Base-by-base conservation (phyloP, 768 basidiomycete species). In the Stropharia rugosoannulata region DNA sequence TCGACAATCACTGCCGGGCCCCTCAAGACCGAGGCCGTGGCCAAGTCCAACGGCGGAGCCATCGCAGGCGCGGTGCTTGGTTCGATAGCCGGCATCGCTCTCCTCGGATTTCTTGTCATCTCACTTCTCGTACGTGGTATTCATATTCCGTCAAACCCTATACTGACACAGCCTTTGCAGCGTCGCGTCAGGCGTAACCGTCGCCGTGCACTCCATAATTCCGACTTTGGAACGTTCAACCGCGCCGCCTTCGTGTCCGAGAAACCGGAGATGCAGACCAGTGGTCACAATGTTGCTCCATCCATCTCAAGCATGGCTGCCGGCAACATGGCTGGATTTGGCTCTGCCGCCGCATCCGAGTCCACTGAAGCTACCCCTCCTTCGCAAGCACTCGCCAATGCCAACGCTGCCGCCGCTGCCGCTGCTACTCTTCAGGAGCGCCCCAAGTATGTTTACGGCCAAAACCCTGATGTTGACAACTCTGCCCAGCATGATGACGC, bases 21-120 rank as follows among this genome's bases (percentile, higher is more conserved):
- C 9, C 59, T 57, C 41, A 51, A 36, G 39, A 45, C 56, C 18
- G 46, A 59, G 15, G 54, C 54, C 11, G 54, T 57, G 9, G 59
- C 64, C 18, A 68, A 64, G 8, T 42, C 75, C 44, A 70, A 70
- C 44, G 70, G 75, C 13, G 80, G 78, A n/a, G 64, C 75, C 22
- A 66, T 81, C 45, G 73, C 77, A 10, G 80, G 76, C 19, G 75
- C 71, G 44, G 68, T 81, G 32, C 67, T 66, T 1, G 79, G 70
- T 19, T 55, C 71, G 32, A 69, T 73, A 4, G 53, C 70, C n/a
- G 62, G 75, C 51, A 61, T 73, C 48, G 71, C 73, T 37, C 41
- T 77, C 53, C 52, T 75, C 47, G 72, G 71, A 19, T 70, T 78
- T 48, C 54, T 79, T 55, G 42, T 74, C 55, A 66, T 73, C 18